Evolutionary conservation across 2,329 filamentous ascomycete species (phyloP).

Genomic region (Sarocladiaceae sp.): DNA sequence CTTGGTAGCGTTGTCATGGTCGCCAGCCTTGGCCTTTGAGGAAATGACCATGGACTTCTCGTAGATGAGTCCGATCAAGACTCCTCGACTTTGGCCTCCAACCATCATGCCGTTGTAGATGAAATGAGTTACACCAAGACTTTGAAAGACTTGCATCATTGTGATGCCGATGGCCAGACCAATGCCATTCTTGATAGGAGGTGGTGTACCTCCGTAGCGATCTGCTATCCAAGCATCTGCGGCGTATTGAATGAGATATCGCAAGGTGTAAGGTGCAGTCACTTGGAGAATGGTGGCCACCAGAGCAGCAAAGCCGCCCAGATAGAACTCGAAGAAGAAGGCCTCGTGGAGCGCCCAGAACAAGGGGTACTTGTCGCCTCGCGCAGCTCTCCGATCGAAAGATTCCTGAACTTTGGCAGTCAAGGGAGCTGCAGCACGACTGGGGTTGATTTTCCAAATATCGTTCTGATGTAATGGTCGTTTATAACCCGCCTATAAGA

Average conservation of each 20-base stretch:
- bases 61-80: constrained; percentile 81
- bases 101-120: constrained; percentile 90
- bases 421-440: constrained; percentile 65
- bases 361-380: constrained; percentile 67
- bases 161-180: constrained; percentile 82
- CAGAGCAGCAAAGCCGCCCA: constrained; percentile 75
- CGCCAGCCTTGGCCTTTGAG: constrained; percentile 79
- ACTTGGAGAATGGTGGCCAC: constrained; percentile 70
- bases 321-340: constrained; percentile 75
- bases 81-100: constrained; percentile 74
- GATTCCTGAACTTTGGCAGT: constrained; percentile 58
- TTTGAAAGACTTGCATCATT: constrained; percentile 77
- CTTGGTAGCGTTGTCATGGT: constrained; percentile 29
- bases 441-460: constrained; percentile 82
- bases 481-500: constrained; percentile 83
- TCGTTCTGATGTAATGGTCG: constrained; percentile 77
- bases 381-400: constrained; percentile 61
- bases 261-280: constrained; percentile 75
- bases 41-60: constrained; percentile 90
- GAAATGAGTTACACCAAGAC: constrained; percentile 79
- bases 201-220: constrained; percentile 42
- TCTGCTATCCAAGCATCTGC: constrained; percentile 68
- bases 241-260: constrained; percentile 82
- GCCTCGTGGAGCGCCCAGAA: constrained; percentile 80
- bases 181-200: constrained; percentile 67